Conservation (phyloP, 257 asterid species). For the Solanum virginianum region DNA sequence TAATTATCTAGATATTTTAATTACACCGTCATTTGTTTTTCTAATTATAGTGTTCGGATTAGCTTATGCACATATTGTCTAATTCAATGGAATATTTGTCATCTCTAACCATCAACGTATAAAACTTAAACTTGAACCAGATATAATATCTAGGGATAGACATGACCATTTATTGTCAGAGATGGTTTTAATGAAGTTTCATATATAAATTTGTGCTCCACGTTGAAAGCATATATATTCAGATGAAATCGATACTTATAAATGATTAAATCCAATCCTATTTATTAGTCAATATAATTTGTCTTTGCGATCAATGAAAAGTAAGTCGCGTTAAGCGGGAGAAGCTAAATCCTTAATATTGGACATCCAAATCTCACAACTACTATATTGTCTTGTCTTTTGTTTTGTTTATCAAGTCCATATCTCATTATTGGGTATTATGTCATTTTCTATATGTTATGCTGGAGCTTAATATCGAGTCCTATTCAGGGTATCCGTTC, state of each 20-base stretch:
- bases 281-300: background rate
- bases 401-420: background rate
- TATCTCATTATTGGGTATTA: background rate
- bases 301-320: background rate
- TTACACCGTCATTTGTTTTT: too few relatives aligned
- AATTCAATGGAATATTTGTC: too few relatives aligned
- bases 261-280: background rate
- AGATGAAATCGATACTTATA: background rate
- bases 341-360: background rate
- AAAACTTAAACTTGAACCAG: background rate
- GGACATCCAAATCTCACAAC: background rate
- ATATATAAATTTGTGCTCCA: background rate
- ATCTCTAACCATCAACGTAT: background rate
- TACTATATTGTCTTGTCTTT: background rate
- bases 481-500: background rate
- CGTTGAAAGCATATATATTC: background rate
- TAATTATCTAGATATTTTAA: background rate
- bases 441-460: background rate
- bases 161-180: background rate
- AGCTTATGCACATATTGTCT: too few relatives aligned
- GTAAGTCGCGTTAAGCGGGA: background rate
- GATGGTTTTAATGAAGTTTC: too few relatives aligned
- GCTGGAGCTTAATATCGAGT: background rate
- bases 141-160: background rate
- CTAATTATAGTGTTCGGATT: too few relatives aligned